Evolutionary conservation across 2,329 filamentous ascomycete species (phyloP).

Genomic region (Emydomyces testavorans): DNA sequence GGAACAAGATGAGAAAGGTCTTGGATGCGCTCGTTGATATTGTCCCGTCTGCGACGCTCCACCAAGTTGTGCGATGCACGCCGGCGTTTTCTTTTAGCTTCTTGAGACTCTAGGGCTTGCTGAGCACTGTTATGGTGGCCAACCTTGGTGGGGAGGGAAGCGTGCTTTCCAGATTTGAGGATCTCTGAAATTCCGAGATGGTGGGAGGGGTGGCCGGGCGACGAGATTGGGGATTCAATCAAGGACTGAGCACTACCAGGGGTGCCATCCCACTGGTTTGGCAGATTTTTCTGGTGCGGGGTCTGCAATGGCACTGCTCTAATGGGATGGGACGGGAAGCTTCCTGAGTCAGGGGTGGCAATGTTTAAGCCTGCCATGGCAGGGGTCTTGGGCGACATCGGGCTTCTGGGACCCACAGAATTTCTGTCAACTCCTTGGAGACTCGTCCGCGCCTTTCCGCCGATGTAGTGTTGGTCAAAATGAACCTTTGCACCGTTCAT

Average conservation of each 20-base stretch:
- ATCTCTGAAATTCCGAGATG: slow-evolving; percentile 78
- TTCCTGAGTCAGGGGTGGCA: slow-evolving; percentile 56
- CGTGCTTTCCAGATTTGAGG: slow-evolving; percentile 67
- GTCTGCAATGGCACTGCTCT: slow-evolving; percentile 50
- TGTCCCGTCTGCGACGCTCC: slow-evolving; percentile 85
- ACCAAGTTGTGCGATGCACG: slow-evolving; percentile 94
- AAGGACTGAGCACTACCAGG: slow-evolving; percentile 75
- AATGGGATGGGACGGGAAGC: slow-evolving; percentile 68
- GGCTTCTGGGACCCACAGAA: slow-evolving; percentile 61
- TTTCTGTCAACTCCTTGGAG: slow-evolving; percentile 63
- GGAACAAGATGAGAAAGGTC: slow-evolving; percentile 91
- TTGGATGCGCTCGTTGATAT: slow-evolving; percentile 97
- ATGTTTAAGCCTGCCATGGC: slow-evolving; percentile 62
- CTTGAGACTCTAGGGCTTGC: slow-evolving; percentile 61
- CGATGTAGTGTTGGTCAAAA: slow-evolving; percentile 47
- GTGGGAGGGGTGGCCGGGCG: slow-evolving; percentile 47
- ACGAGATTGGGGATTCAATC: slow-evolving; percentile 78
- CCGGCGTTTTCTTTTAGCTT: slow-evolving; percentile 82
- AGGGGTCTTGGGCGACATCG: slow-evolving; percentile 78
- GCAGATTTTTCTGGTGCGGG: slow-evolving; percentile 67
- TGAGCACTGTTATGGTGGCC: slow-evolving; percentile 35
- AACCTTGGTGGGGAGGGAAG: slow-evolving; percentile 82
- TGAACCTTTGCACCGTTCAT: slow-evolving; percentile 31
- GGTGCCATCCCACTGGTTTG: slow-evolving; percentile 83
- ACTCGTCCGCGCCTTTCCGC: slow-evolving; percentile 47